These are phyloP conservation scores for Acanthamoeba divionensis DNA, from an alignment of 208 protist species.

Conservation along the genomic window DNA sequence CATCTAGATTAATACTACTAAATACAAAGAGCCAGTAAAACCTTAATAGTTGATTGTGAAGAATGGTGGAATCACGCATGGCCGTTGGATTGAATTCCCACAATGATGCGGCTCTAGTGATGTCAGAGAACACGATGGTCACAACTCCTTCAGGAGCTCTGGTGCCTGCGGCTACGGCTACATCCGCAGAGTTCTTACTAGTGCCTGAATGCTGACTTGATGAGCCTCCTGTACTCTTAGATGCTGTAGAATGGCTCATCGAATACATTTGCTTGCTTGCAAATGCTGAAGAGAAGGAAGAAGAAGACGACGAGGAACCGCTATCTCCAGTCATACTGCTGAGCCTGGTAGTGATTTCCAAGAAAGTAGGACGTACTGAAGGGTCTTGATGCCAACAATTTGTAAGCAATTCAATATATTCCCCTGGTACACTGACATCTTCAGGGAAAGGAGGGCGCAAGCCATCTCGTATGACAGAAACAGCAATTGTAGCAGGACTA, in stretches of 20 bases:
- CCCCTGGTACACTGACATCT: not conserved
- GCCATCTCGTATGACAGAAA: not conserved
- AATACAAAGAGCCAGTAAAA: not conserved
- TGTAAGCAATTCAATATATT: not conserved
- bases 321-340: not conserved
- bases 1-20: no score
- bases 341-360: not conserved
- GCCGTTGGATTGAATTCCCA: not conserved
- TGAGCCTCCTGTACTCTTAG: no score
- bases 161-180: no score
- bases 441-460: not conserved
- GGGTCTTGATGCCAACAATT: not conserved
- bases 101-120: not conserved
- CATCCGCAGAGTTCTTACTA: no score
- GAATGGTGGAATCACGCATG: not conserved
- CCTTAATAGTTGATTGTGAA: not conserved
- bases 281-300: no score
- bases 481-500: not conserved
- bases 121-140: not conserved
- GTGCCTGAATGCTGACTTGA: no score
- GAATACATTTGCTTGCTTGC: no score
- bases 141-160: not conserved
- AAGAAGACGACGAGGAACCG: not conserved
- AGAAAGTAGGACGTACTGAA: not conserved
- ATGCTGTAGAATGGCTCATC: no score